Evolutionary conservation across 306 rosid species (phyloP).

Genomic region (Casuarina cunninghamiana): DNA sequence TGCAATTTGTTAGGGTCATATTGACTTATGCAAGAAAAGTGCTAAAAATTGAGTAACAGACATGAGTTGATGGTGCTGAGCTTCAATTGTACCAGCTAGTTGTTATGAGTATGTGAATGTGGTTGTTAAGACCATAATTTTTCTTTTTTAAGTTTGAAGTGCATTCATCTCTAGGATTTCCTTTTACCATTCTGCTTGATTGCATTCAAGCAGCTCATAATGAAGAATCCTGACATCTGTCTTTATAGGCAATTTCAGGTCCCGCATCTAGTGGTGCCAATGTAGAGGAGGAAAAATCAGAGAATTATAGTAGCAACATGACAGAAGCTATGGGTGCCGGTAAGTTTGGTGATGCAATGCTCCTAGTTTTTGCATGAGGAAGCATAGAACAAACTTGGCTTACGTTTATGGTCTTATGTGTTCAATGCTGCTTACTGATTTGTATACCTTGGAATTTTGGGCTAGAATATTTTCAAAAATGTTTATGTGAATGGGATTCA

Average conservation of each 20-base stretch:
- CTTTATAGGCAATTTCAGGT: slow-evolving; percentile 70
- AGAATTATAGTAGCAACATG: slow-evolving; percentile 72
- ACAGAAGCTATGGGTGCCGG: slow-evolving; percentile 99
- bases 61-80: background rate
- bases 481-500: background rate
- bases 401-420: slow-evolving; percentile 11
- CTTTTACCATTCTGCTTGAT: background rate
- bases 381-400: slow-evolving; percentile 6
- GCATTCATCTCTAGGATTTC: background rate
- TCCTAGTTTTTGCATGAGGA: slow-evolving; percentile 21
- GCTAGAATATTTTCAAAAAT: slow-evolving; percentile 8
- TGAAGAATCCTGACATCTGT: slow-evolving; percentile 19
- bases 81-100: background rate
- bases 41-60: background rate
- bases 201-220: background rate
- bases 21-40: background rate
- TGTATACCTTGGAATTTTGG: background rate
- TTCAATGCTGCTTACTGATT: slow-evolving; percentile 16
- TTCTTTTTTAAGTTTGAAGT: background rate
- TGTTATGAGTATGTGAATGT: background rate
- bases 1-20: background rate
- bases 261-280: slow-evolving; percentile 55
- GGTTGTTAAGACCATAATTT: background rate
- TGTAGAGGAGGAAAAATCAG: slow-evolving; percentile 69
- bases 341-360: slow-evolving; percentile 40